Base-by-base conservation (phyloP, 2,329 filamentous ascomycete species). In the Ambrosiella xylebori region DNA sequence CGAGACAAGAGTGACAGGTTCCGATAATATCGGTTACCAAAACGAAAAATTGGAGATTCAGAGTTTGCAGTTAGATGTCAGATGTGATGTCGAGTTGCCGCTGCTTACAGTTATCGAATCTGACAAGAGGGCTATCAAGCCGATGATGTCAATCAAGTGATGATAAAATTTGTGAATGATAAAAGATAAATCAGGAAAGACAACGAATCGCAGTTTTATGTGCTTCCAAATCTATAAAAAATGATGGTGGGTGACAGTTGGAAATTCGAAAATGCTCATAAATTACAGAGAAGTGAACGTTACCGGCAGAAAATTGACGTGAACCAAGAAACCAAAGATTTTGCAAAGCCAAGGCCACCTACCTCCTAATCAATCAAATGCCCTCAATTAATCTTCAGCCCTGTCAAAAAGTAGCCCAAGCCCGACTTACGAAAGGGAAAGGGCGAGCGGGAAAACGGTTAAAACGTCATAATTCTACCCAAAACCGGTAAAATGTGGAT, bases 391-490 rank as follows among this genome's bases (percentile, higher is more conserved):
- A 47, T 13, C 11, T 47, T 17, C n/a, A 47, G n/a, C 7, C n/a
- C 19, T 47, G n/a, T 17, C 44, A 13, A 13, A 47, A 47, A 47
- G n/a, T 15, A 12, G 44, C 11, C 19, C n/a, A 53, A 19, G 44
- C n/a, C 11, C 44, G 3, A 27, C 27, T 27, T 27, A 54, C 38
- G 52, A 36, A 54, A 54, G 55, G 12, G 44, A 49, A 57, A 57
- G 36, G 39, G 27, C 40, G 54, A 40, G 7, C 7, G n/a, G 35
- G 13, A 55, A 44, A 39, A 40, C 38, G 17, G 19, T n/a, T 27
- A 54, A 54, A 54, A 41, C 52, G 38, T 54, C 52, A 54, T 54
- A 41, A 13, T 15, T 41, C 27, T 51, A 8, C 12, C 52, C 15
- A 17, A 54, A 47, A 8, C 19, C 2, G 44, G 7, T 5, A 47